A percentile compares a stretch with the other conserved stretches of the same genome.
phyloP scores from a whole-genome alignment of 176 grass and related monocot genomes.

The Eragrostis curvula region DNA sequence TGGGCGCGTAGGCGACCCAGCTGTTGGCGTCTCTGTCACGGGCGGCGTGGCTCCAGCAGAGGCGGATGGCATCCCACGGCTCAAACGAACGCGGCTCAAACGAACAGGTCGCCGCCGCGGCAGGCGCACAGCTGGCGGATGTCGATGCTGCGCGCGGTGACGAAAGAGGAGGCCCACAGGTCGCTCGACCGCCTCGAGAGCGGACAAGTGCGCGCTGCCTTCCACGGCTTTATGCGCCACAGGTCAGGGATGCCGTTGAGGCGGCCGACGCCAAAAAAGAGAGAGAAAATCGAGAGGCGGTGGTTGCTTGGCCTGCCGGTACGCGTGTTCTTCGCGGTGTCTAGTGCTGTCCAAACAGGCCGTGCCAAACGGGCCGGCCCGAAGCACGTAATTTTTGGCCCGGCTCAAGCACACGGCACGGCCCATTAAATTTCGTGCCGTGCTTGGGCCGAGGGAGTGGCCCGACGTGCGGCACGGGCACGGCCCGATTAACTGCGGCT shows the following conservation, averaged over 20 bases:
- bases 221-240: slow-evolving; percentile 34
- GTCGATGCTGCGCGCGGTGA: slow-evolving; percentile 24
- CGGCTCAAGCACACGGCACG: too few relatives aligned
- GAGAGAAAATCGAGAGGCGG: too few relatives aligned
- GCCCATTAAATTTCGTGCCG: too few relatives aligned
- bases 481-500: too few relatives aligned
- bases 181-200: slow-evolving; percentile 9
- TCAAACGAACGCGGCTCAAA: background rate
- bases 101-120: background rate
- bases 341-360: too few relatives aligned
- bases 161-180: background rate
- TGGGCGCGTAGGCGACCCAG: slow-evolving; percentile 24
- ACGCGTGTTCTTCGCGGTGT: too few relatives aligned
- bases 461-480: too few relatives aligned
- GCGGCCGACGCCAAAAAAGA: background rate
- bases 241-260: slow-evolving; percentile 27
- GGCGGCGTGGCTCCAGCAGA: slow-evolving; percentile 35
- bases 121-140: slow-evolving; percentile 23
- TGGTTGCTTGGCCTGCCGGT: background rate
- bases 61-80: slow-evolving; percentile 19
- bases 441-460: too few relatives aligned
- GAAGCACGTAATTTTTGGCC: too few relatives aligned
- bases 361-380: too few relatives aligned
- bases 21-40: background rate
- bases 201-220: slow-evolving; percentile 30